Base-by-base conservation (phyloP, 106 monocot genomes). In the Allium sativum region DNA sequence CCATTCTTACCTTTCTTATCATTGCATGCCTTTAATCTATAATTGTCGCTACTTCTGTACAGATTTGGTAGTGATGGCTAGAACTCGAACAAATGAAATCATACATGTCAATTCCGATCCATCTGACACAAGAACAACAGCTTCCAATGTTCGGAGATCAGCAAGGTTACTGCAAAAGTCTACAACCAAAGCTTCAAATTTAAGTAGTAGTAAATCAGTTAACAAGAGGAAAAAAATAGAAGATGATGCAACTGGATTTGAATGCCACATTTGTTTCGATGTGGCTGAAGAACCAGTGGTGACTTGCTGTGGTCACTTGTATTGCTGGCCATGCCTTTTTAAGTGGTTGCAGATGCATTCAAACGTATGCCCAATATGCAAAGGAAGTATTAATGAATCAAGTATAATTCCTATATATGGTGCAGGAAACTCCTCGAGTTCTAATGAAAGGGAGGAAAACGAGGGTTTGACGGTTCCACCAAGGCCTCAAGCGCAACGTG, bases 301-400 rank as follows among this genome's bases (percentile, higher is more conserved):
- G 40, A 64, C 64, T 64, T 51, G 50, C 40, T 64, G 64, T 12
- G 64, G 64, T 52, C 64, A 64, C 51, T 64, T 64, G 64, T 64
- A 45, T 10, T 64, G 64, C 44, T 64, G 64, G 64, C 64, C 64
- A 8, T 64, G 64, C n/a, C 40, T 64, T 12, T 64, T 50, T 13
- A 48, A 52, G 15, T 64, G 64, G 64, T 15, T 64, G 1, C 40
- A 64, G 8, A n/a, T 40, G 45, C 50, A 64, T 40, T 44, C 50
- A 7, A 12, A 40, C 16, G 64, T 50, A 10, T 64, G 64, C 12
- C 64, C 64, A 15, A 31, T 64, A 15, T 64, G 64, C 51, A 52
- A 64, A 52, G 64, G 64, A 51, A 64, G 40, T 48, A 51, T 64
- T 13, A 52, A 40, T 52, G 64, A 64, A n/a, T 64, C 64, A 0